These are phyloP conservation scores for Cytospora schulzeri DNA, from an alignment of 2,329 filamentous ascomycete genomes.

Conservation along the genomic window DNA sequence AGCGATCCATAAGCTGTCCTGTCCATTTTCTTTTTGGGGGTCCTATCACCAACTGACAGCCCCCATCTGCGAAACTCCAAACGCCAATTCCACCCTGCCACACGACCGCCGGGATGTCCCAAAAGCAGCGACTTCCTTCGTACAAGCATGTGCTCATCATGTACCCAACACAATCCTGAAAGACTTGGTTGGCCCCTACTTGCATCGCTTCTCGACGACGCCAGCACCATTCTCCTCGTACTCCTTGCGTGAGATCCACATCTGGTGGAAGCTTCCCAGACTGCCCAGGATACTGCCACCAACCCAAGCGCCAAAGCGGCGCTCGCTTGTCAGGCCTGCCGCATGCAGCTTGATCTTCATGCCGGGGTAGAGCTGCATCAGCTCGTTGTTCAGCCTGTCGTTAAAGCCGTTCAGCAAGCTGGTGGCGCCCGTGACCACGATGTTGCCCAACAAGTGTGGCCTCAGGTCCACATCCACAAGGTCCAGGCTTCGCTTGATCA, in stretches of 20 bases:
- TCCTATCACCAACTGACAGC: constrained; percentile 20
- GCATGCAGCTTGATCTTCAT: constrained; percentile 87
- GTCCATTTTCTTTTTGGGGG: constrained; percentile 7
- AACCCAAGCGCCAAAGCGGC: constrained; percentile 93
- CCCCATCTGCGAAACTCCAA: constrained; percentile 26
- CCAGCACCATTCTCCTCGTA: constrained; percentile 91
- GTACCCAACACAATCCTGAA: background rate
- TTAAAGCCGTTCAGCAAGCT: constrained; percentile 89
- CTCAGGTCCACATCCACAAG: constrained; percentile 88
- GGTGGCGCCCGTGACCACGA: constrained; percentile 89
- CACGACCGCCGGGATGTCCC: constrained; percentile 2
- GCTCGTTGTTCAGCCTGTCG: constrained; percentile 83
- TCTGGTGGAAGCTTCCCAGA: constrained; percentile 96
- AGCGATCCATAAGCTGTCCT: constrained; percentile 14
- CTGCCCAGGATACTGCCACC: constrained; percentile 95
- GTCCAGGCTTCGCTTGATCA: constrained; percentile 76
- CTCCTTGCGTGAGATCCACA: constrained; percentile 98
- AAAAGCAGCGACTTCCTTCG: constrained; percentile 9
- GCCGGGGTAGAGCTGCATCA: constrained; percentile 79
- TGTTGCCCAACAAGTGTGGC: constrained; percentile 79
- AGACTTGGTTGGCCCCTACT: constrained; percentile 49
- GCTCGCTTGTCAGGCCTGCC: constrained; percentile 81
- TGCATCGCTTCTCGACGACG: constrained; percentile 96
- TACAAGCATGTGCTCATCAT: background rate
- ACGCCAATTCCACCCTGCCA: constrained; percentile 21